These are phyloP conservation scores for Austroboletus niveus DNA, from an alignment of 1,284 basidiomycete genomes.

Conservation along the genomic window DNA sequence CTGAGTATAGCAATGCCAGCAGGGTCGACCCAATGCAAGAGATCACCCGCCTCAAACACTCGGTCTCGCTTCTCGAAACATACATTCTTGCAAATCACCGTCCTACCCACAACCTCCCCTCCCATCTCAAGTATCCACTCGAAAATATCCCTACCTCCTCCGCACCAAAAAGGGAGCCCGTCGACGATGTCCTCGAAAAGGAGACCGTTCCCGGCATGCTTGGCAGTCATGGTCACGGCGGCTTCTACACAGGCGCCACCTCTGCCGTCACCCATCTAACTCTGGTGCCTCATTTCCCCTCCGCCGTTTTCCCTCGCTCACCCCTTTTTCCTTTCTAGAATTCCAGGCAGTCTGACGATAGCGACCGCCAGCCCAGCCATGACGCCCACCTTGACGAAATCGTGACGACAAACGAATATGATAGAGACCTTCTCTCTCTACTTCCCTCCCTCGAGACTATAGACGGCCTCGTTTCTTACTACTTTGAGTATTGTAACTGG, in stretches of 20 bases:
- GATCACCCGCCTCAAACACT: constrained; percentile 70
- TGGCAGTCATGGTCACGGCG: constrained; percentile 59
- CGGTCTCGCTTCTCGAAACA: constrained; percentile 67
- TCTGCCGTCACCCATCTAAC: constrained; percentile 66
- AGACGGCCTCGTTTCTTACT: constrained; percentile 69
- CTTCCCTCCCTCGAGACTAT: constrained; percentile 65
- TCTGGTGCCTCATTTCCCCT: constrained; percentile 41
- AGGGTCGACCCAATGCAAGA: constrained; percentile 71
- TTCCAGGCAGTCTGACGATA: constrained; percentile 51
- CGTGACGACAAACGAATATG: constrained; percentile 51
- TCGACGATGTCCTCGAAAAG: constrained; percentile 50
- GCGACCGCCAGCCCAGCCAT: constrained; percentile 47
- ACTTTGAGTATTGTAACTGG: constrained; percentile 84
- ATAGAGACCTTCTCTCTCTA: constrained; percentile 64
- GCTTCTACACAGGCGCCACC: constrained; percentile 72
- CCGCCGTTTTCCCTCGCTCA: constrained; percentile 12
- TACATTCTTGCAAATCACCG: constrained; percentile 58
- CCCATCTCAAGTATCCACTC: constrained; percentile 34
- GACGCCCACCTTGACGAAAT: constrained; percentile 43
- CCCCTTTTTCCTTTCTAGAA: constrained; percentile 31
- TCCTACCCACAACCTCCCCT: constrained; percentile 16
- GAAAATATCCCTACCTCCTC: constrained; percentile 33
- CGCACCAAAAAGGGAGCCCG: constrained; percentile 51
- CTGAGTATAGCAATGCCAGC: constrained; percentile 40
- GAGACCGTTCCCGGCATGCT: constrained; percentile 60